These are phyloP conservation scores for Aspergillus fijiensis DNA, from an alignment of 2,329 filamentous ascomycete genomes.

Conservation along the genomic window DNA sequence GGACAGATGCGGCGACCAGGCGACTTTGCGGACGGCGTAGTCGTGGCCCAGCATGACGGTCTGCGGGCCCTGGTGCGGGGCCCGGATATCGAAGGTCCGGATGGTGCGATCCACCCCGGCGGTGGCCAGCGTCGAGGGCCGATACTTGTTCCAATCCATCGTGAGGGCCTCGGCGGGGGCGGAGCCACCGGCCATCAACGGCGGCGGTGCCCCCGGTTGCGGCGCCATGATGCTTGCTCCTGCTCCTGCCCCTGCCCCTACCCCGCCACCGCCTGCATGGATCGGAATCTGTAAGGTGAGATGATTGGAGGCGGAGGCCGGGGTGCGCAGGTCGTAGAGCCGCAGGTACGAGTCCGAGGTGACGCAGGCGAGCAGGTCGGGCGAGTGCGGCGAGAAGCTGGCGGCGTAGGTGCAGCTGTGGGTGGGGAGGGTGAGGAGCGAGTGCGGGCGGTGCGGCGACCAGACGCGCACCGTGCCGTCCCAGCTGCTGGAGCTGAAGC, in stretches of 20 bases:
- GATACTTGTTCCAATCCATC: slow-evolving; percentile 99
- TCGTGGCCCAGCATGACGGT: slow-evolving; percentile 79
- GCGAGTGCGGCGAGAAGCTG: slow-evolving; percentile 85
- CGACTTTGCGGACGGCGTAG: slow-evolving; percentile 80
- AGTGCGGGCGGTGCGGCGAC: slow-evolving; percentile 74
- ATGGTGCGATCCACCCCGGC: slow-evolving; percentile 86
- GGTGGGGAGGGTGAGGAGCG: slow-evolving; percentile 81
- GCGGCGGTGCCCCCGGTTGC: slow-evolving; percentile 31
- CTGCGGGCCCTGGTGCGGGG: slow-evolving; percentile 69
- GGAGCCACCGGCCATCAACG: slow-evolving; percentile 22
- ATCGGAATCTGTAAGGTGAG: slow-evolving; percentile 80
- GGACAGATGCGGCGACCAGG: slow-evolving; percentile 92
- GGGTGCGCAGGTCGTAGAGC: slow-evolving; percentile 87
- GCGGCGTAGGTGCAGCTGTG: slow-evolving; percentile 93
- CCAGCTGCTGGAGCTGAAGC: slow-evolving; percentile 89
- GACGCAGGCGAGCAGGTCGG: slow-evolving; percentile 80
- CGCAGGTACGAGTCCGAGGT: slow-evolving; percentile 86
- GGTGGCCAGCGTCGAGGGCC: slow-evolving; percentile 77
- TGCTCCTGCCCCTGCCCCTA: slow-evolving; percentile 42
- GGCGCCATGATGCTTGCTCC: slow-evolving; percentile 19
- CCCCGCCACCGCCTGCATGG: slow-evolving; percentile 64
- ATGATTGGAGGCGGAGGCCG: slow-evolving; percentile 82
- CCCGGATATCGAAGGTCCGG: slow-evolving; percentile 86
- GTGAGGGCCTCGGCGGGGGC: slow-evolving; percentile 80
- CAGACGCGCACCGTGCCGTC: slow-evolving; percentile 96